Evolutionary conservation across 768 basidiomycete genomes (phyloP).

Genomic region (Pulveroboletus sp.): DNA sequence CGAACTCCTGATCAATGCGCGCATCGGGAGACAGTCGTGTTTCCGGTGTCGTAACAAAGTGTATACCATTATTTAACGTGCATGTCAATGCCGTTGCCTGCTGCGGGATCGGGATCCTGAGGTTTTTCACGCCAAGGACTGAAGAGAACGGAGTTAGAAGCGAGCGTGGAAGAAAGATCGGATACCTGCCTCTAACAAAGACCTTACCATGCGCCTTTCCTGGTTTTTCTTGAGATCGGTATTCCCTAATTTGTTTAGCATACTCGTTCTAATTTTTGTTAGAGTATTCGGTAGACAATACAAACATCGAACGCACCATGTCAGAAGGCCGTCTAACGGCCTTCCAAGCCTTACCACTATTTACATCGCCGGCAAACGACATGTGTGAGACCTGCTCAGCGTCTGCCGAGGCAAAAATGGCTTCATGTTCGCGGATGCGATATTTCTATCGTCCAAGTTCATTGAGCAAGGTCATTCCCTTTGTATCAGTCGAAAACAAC

Average conservation of each 20-base stretch:
- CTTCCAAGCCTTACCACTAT: conserved; percentile 80
- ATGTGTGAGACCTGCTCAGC: conserved; percentile 67
- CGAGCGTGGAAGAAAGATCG: neutral
- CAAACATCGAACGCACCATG: conserved; percentile 56
- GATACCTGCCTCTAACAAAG: conserved; percentile 76
- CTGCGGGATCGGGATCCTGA: conserved; percentile 75
- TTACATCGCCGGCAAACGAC: conserved; percentile 74
- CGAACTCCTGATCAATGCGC: conserved; percentile 83
- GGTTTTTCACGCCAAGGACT: conserved; percentile 75
- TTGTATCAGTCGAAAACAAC: neutral
- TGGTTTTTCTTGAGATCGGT: conserved; percentile 66
- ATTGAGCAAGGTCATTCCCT: neutral
- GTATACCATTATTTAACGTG: conserved; percentile 94
- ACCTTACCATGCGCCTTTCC: conserved; percentile 88
- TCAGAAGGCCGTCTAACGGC: conserved; percentile 86
- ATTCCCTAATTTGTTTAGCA: conserved; percentile 83
- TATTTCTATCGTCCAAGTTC: conserved; percentile 52
- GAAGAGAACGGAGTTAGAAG: neutral
- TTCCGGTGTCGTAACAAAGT: conserved; percentile 89
- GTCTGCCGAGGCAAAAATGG: conserved; percentile 78
- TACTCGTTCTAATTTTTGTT: conserved; percentile 75
- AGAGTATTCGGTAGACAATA: neutral
- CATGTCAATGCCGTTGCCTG: conserved; percentile 73
- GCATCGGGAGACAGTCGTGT: conserved; percentile 53
- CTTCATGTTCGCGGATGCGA: conserved; percentile 72